phyloP scores from a whole-genome alignment of 805 yeast species.

The Schizosaccharomyces lindneri region DNA sequence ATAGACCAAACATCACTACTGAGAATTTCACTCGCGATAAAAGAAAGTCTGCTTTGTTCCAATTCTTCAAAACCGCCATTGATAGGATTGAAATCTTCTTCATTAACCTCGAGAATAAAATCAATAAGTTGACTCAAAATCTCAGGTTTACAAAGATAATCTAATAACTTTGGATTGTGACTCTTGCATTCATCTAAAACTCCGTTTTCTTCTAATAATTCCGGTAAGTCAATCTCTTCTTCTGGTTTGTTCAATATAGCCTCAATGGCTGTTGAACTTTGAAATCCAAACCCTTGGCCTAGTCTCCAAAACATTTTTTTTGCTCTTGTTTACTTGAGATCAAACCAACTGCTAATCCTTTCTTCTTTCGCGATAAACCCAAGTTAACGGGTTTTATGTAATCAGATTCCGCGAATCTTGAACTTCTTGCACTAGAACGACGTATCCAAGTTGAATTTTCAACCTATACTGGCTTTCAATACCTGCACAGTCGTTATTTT shows the following conservation, averaged over 20 bases:
- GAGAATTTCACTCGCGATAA: conserved; percentile 66
- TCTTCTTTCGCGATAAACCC: not conserved
- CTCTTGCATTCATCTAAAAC: conserved; percentile 46
- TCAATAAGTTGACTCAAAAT: conserved; percentile 44
- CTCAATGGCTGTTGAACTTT: conserved; percentile 18
- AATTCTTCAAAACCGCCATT: not conserved
- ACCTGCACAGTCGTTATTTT: not conserved
- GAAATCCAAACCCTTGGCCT: conserved; percentile 3
- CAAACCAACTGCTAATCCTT: not conserved
- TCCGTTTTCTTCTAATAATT: conserved; percentile 50
- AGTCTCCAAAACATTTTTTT: conserved; percentile 1
- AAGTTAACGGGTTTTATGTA: not conserved
- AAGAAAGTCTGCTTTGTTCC: conserved; percentile 17
- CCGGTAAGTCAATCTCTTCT: conserved; percentile 15
- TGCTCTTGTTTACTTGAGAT: not conserved
- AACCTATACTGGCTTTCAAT: not conserved
- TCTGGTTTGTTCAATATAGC: conserved; percentile 24
- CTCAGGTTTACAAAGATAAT: conserved; percentile 56
- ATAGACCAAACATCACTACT: conserved; percentile 86
- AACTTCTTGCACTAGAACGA: not conserved
- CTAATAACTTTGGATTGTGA: conserved; percentile 50
- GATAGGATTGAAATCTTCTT: not conserved
- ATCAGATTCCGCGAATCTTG: not conserved
- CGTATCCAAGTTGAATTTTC: not conserved
- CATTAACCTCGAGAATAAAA: conserved; percentile 23